Base-by-base conservation (phyloP, 2,329 filamentous ascomycete genomes). In the Apiospora saccharicola region DNA sequence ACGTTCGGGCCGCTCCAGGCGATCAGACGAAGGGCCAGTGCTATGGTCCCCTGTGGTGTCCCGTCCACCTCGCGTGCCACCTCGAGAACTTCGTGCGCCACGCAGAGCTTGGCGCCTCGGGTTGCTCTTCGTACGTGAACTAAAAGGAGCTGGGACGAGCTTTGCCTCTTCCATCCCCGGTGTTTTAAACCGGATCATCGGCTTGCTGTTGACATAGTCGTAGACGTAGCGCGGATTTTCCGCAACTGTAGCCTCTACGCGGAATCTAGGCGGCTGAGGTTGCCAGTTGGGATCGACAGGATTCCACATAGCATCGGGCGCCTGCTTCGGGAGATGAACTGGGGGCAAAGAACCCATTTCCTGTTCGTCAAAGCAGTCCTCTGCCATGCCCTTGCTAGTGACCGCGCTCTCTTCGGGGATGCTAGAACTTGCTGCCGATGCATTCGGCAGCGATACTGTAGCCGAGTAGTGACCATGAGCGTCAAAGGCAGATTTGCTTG, bases 301-400 rank as follows among this genome's bases (percentile, higher is more conserved):
- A 71, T 87, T 85, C 91, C 91, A 94, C 22, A 90, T 88, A 47
- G 88, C 86, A 47, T 89, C 87, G 1, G 92, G 91, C 5, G 87
- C 87, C 72, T 87, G 87, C 67, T 87, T 85, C 10, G 93, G 93
- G n/a, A 95, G 83, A 71, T 88, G 89, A 34, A 95, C 90, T 30
- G 89, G 86, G 0, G 93, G 93, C n/a, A 94, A 82, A 10, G 93
- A 95, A 4, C 93, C 93, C 85, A 93, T 93, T 80, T 95, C 92
- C 77, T 93, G 92, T 78, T 94, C 92, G 78, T 94, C 93, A 75
- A 95, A 95, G 75, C 93, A 94, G 74, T 93, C 91, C 75, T 94
- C 93, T 7, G 93, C 92, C 83, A 94, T 92, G 68, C 90, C 90
- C 78, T 92, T 93, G 4, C 90, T 90, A 22, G 86, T 86, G 26